These are phyloP conservation scores for Chalciporus piperatus DNA, from an alignment of 768 basidiomycete genomes.

Conservation along the genomic window DNA sequence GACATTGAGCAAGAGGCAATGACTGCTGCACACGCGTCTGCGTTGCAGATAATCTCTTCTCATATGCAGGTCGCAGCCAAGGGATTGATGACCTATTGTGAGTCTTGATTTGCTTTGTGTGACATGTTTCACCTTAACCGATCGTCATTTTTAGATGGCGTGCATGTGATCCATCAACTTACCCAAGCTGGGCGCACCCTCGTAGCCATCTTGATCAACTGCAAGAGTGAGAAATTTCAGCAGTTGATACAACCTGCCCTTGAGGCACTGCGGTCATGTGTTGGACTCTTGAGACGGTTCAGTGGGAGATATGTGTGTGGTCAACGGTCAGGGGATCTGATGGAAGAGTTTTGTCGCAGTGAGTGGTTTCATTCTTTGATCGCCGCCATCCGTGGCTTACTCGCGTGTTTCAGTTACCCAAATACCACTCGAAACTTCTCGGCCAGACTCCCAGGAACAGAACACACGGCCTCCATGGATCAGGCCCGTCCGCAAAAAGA, in stretches of 20 bases:
- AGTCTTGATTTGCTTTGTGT: slow-evolving; percentile 32
- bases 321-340: slow-evolving; percentile 83
- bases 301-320: slow-evolving; percentile 92
- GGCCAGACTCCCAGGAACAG: slow-evolving; percentile 48
- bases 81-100: slow-evolving; percentile 93
- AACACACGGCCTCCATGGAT: slow-evolving; percentile 78
- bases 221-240: slow-evolving; percentile 75
- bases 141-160: slow-evolving; percentile 60
- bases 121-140: slow-evolving; percentile 2
- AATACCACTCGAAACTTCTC: slow-evolving; percentile 76
- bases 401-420: slow-evolving; percentile 57
- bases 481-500: slow-evolving; percentile 81
- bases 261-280: slow-evolving; percentile 84
- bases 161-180: slow-evolving; percentile 93
- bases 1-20: slow-evolving; percentile 80
- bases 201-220: slow-evolving; percentile 83
- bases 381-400: slow-evolving; percentile 8
- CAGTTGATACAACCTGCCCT: slow-evolving; percentile 77
- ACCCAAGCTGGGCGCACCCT: slow-evolving; percentile 92
- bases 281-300: slow-evolving; percentile 83
- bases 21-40: slow-evolving; percentile 70
- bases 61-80: slow-evolving; percentile 84
- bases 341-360: slow-evolving; percentile 95
- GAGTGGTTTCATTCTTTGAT: slow-evolving; percentile 22
- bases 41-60: slow-evolving; percentile 77